phyloP scores from a whole-genome alignment of 371 early-diverging fungal genomes.

The Sporodiniella umbellata region DNA sequence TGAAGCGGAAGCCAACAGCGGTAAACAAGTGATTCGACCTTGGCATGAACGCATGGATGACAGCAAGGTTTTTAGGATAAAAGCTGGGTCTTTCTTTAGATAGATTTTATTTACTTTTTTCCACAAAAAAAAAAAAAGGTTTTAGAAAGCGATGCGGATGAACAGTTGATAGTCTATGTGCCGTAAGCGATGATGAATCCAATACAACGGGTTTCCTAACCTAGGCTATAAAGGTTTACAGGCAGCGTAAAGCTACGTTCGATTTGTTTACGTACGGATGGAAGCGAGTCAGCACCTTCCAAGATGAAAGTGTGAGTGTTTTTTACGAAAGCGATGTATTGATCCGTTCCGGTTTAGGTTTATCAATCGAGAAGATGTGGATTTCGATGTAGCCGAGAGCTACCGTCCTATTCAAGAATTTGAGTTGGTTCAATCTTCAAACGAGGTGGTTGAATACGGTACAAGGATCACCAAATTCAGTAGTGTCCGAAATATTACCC shows the following conservation, averaged over 20 bases:
- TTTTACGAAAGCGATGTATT: neutral
- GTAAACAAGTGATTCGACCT: slow-evolving; percentile 78
- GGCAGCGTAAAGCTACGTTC: slow-evolving; percentile 88
- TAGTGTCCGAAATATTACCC: slow-evolving; percentile 74
- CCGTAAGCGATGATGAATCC: slow-evolving; percentile 72
- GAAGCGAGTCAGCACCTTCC: slow-evolving; percentile 66
- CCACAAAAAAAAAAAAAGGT: slow-evolving; percentile 37
- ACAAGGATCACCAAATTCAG: slow-evolving; percentile 81
- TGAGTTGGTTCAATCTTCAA: slow-evolving; percentile 63
- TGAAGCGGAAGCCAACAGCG: slow-evolving; percentile 66
- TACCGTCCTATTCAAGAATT: slow-evolving; percentile 74
- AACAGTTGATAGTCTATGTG: slow-evolving; percentile 83
- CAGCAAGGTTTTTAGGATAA: too few species aligned
- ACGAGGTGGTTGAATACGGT: slow-evolving; percentile 66
- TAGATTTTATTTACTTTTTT: slow-evolving; percentile 1
- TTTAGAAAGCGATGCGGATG: slow-evolving; percentile 87
- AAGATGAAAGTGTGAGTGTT: slow-evolving; percentile 69
- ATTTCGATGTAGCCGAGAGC: slow-evolving; percentile 82
- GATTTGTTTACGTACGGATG: slow-evolving; percentile 73
- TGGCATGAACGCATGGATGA: slow-evolving; percentile 80
- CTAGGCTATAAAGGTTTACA: slow-evolving; percentile 63
- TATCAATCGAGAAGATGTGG: slow-evolving; percentile 86
- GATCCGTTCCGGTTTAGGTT: slow-evolving; percentile 48
- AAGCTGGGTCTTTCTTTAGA: too few species aligned
- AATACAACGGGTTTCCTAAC: too few species aligned